A percentile compares a stretch with the other conserved stretches of the same genome.
Conservation (phyloP, 2,329 filamentous ascomycete species). For the Neodidymelliopsis sp. region DNA sequence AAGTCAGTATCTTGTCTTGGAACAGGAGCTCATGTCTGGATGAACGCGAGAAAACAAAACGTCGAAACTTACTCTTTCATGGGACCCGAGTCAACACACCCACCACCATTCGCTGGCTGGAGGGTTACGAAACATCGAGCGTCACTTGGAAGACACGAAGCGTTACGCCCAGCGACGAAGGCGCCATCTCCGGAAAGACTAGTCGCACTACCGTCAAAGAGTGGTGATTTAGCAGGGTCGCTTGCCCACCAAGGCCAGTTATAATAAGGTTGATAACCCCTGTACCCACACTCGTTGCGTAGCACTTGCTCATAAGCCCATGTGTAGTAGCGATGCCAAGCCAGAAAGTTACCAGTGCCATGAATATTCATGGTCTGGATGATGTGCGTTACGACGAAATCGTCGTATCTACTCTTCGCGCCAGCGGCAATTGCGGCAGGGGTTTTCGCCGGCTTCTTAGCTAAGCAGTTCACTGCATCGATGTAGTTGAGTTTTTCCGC, state of each 20-base stretch:
- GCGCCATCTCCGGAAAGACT: conserved; percentile 45
- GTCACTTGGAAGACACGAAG: conserved; percentile 18
- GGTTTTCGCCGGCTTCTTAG: conserved; percentile 33
- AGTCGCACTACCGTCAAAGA: conserved; percentile 28
- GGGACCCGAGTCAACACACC: conserved; percentile 22
- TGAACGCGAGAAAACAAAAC: no score
- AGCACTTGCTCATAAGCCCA: conserved; percentile 25
- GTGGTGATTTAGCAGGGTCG: conserved; percentile 36
- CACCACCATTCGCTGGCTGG: conserved; percentile 24
- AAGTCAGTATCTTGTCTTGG: no score
- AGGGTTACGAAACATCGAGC: conserved; percentile 7
- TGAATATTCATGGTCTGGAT: conserved; percentile 41
- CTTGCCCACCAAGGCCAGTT: conserved; percentile 24
- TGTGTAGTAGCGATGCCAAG: conserved; percentile 27
- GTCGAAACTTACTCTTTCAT: conserved; percentile 29
- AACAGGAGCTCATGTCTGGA: no score
- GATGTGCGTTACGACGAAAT: conserved; percentile 45
- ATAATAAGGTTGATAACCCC: conserved; percentile 29
- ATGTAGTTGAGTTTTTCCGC: conserved; percentile 39
- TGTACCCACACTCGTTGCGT: conserved; percentile 31
- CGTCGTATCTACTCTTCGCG: conserved; percentile 41
- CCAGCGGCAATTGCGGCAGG: conserved; percentile 34
- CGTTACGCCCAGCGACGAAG: conserved; percentile 35
- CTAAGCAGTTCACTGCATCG: conserved; percentile 40
- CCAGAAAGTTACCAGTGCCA: conserved; percentile 33